phyloP scores from a whole-genome alignment of 129 eudicot species.

The Deinandra increscens region DNA sequence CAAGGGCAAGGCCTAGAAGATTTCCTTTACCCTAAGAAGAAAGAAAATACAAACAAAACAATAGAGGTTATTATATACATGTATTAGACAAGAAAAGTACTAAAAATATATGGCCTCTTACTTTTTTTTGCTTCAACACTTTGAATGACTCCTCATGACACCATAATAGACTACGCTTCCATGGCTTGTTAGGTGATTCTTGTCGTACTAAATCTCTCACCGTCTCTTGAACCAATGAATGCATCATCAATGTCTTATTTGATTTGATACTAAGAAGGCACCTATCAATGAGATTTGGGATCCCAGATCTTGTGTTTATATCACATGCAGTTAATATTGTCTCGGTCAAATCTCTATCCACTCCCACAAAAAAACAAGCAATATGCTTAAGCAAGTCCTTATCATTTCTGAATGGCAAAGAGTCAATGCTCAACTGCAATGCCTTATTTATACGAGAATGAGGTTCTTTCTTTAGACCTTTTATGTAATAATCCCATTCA shows the following conservation, averaged over 20 bases:
- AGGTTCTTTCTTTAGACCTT: constrained; percentile 19
- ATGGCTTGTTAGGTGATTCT: constrained; percentile 33
- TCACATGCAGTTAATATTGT: constrained; percentile 26
- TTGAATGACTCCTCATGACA: constrained; percentile 28
- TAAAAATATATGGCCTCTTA: constrained; percentile 7
- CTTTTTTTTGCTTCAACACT: constrained; percentile 30
- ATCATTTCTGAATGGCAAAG: constrained; percentile 27
- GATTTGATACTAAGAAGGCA: constrained; percentile 22
- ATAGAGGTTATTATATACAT: not conserved
- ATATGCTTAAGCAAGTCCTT: constrained; percentile 29
- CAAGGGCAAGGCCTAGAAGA: constrained; percentile 32
- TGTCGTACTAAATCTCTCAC: constrained; percentile 30
- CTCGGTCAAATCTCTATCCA: not conserved
- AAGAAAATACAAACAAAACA: not conserved
- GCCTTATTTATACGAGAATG: not conserved
- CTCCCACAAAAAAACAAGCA: constrained; percentile 37
- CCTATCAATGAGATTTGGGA: constrained; percentile 33
- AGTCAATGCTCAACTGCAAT: constrained; percentile 20
- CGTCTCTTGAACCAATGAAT: constrained; percentile 29
- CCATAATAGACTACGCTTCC: constrained; percentile 35
- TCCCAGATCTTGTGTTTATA: constrained; percentile 21
- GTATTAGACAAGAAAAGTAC: not conserved
- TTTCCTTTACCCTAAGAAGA: constrained; percentile 30
- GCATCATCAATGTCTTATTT: constrained; percentile 26
- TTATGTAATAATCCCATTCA: constrained; percentile 22